Conservation (phyloP, 169 alveolate genomes). For the Theileria orientalis region DNA sequence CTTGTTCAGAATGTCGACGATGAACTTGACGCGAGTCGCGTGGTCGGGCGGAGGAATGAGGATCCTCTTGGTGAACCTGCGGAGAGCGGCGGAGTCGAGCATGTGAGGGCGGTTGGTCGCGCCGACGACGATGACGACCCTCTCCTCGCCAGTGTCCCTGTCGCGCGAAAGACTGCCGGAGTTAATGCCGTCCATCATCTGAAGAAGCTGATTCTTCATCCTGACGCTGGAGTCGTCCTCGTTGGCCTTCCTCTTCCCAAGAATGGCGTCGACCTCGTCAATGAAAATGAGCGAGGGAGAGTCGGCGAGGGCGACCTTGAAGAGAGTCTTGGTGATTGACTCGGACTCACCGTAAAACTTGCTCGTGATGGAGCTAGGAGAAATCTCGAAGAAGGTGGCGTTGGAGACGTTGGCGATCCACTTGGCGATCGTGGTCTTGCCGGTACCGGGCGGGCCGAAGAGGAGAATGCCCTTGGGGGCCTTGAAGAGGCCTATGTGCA, state of each 20-base stretch:
- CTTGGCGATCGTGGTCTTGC: conserved; percentile 86
- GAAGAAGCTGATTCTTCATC: conserved; percentile 90
- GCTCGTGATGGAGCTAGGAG: conserved; percentile 90
- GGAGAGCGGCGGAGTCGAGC: conserved; percentile 93
- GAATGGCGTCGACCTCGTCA: conserved; percentile 92
- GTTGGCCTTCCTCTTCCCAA: conserved; percentile 84
- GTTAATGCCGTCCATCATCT: conserved; percentile 91
- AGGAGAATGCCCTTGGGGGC: conserved; percentile 86
- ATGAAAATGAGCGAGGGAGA: conserved; percentile 90
- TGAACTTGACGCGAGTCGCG: conserved; percentile 81
- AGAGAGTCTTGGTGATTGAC: conserved; percentile 86
- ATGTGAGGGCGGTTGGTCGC: conserved; percentile 94
- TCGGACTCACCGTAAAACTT: conserved; percentile 93
- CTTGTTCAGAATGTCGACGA: conserved; percentile 76
- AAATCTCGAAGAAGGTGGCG: conserved; percentile 89
- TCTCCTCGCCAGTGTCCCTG: conserved; percentile 68
- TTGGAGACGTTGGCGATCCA: conserved; percentile 90
- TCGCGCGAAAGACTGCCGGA: background rate
- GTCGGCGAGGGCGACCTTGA: conserved; percentile 86
- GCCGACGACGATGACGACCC: conserved; percentile 85
- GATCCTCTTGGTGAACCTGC: conserved; percentile 88
- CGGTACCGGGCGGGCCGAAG: conserved; percentile 89
- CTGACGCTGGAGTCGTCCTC: conserved; percentile 90
- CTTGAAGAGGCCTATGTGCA: conserved; percentile 82
- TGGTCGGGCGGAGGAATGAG: conserved; percentile 90